Percentiles rank a stretch among this genome's conserved stretches.
phyloP scores from a whole-genome alignment of 1,284 basidiomycete species.

The Cutaneotrichosporon dermatis region DNA sequence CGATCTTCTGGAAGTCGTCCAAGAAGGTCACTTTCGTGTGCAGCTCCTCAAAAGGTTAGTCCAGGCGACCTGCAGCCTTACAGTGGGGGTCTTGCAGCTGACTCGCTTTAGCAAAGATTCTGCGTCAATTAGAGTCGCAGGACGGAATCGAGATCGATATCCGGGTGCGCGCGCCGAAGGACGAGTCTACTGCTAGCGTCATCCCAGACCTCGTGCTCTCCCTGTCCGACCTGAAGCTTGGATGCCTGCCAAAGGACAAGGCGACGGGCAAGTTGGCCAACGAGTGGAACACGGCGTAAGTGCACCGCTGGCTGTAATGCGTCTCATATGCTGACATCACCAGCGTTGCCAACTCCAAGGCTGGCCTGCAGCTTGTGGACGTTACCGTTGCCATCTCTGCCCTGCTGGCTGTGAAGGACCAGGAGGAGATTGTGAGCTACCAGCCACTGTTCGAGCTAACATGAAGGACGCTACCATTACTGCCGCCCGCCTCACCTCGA shows the following conservation, averaged over 20 bases:
- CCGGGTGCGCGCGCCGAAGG: slow-evolving; percentile 37
- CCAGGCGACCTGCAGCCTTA: too few relatives aligned
- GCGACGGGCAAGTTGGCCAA: slow-evolving; percentile 45
- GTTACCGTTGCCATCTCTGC: slow-evolving; percentile 70
- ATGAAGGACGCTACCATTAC: slow-evolving; percentile 67
- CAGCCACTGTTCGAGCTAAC: slow-evolving; percentile 6
- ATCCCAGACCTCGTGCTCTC: slow-evolving; percentile 34
- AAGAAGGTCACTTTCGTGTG: slow-evolving; percentile 71
- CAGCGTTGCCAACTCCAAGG: slow-evolving; percentile 29
- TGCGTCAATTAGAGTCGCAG: slow-evolving; percentile 36
- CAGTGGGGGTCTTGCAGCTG: neutral
- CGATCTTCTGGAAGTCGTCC: slow-evolving; percentile 63
- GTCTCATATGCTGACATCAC: neutral
- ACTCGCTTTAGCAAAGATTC: slow-evolving; percentile 40
- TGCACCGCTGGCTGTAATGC: too few relatives aligned
- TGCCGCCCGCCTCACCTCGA: slow-evolving; percentile 76
- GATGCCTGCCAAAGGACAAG: slow-evolving; percentile 47
- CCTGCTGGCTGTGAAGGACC: slow-evolving; percentile 81
- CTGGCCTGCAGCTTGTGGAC: slow-evolving; percentile 65
- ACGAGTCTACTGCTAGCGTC: slow-evolving; percentile 34
- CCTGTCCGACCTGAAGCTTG: slow-evolving; percentile 40
- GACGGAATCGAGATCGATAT: slow-evolving; percentile 40
- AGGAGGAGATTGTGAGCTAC: slow-evolving; percentile 74
- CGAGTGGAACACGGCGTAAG: slow-evolving; percentile 54
- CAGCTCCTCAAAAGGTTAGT: slow-evolving; percentile 79